Conservation (phyloP, 169 alveolate genomes). For the Babesia sp. region DNA sequence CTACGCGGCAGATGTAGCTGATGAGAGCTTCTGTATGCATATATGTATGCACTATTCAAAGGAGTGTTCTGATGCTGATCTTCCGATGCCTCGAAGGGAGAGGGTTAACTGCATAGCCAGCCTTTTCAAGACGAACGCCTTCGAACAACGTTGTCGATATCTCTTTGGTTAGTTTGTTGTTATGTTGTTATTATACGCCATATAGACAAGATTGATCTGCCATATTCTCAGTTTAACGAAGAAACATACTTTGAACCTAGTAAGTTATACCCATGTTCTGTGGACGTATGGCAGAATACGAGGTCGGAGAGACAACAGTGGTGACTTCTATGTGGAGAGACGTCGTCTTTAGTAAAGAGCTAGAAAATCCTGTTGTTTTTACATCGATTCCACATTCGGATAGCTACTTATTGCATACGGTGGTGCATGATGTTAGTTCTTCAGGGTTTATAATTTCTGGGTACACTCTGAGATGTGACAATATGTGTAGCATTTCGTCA, state of each 20-base stretch:
- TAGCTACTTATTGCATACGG: background rate
- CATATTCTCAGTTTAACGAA: slow-evolving; percentile 4
- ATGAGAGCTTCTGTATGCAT: slow-evolving; percentile 43
- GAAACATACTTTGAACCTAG: slow-evolving; percentile 39
- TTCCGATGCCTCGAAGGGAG: slow-evolving; percentile 11
- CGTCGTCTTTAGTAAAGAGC: slow-evolving; percentile 1
- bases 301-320: slow-evolving; percentile 6
- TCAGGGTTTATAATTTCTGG: background rate
- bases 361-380: slow-evolving; percentile 52
- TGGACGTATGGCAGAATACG: slow-evolving; percentile 24
- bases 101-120: slow-evolving; percentile 26
- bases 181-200: background rate
- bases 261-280: background rate
- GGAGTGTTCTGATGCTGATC: slow-evolving; percentile 13
- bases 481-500: background rate
- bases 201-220: background rate
- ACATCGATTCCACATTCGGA: slow-evolving; percentile 18
- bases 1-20: background rate
- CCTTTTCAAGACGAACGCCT: slow-evolving; percentile 11
- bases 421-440: slow-evolving; percentile 11
- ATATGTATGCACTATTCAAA: slow-evolving; percentile 35
- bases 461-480: background rate
- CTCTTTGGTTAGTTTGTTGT: slow-evolving; percentile 16
- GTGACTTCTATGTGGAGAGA: slow-evolving; percentile 21
- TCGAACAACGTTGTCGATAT: slow-evolving; percentile 14